Conservation (phyloP, 2,329 filamentous ascomycete genomes). For the Scopulariopsis brevicaulis region DNA sequence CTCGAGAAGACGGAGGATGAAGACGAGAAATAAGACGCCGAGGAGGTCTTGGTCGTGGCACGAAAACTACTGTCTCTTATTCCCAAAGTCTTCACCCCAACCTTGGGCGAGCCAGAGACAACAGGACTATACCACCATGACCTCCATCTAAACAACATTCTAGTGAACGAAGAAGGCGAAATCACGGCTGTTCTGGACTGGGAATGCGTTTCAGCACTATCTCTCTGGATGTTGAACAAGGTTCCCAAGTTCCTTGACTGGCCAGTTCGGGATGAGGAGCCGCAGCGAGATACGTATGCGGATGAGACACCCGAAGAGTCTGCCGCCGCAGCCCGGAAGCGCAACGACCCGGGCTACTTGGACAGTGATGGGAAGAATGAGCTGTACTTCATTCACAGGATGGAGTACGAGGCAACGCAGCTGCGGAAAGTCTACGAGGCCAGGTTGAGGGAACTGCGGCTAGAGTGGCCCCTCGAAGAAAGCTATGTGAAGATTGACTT, state of each 20-base stretch:
- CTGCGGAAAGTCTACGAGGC: slow-evolving; percentile 20
- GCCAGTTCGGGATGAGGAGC: slow-evolving; percentile 16
- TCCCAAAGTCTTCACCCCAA: slow-evolving; percentile 18
- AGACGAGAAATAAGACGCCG: slow-evolving; percentile 18
- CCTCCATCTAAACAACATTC: slow-evolving; percentile 24
- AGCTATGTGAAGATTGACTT: slow-evolving; percentile 20
- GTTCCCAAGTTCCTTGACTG: slow-evolving; percentile 22
- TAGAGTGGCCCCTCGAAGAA: slow-evolving; percentile 18
- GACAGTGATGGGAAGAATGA: slow-evolving; percentile 24
- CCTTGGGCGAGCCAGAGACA: slow-evolving; percentile 12
- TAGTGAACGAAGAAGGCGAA: slow-evolving; percentile 21
- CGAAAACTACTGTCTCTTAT: slow-evolving; percentile 17
- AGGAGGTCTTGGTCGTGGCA: slow-evolving; percentile 12
- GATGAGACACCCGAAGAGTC: slow-evolving; percentile 13
- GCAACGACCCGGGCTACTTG: slow-evolving; percentile 11
- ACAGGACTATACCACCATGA: slow-evolving; percentile 24
- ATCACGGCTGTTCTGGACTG: slow-evolving; percentile 28
- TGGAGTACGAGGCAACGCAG: slow-evolving; percentile 26
- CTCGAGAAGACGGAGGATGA: slow-evolving; percentile 12
- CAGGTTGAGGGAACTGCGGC: slow-evolving; percentile 17
- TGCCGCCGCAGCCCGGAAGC: background rate
- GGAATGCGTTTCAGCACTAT: slow-evolving; percentile 28
- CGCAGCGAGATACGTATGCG: slow-evolving; percentile 16
- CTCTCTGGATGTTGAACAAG: slow-evolving; percentile 22
- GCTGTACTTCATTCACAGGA: slow-evolving; percentile 26